Evolutionary conservation across 345 rosid genomes (phyloP), one percentile per base, ranked within the genome.

Genomic region (Pistacia integerrima): DNA sequence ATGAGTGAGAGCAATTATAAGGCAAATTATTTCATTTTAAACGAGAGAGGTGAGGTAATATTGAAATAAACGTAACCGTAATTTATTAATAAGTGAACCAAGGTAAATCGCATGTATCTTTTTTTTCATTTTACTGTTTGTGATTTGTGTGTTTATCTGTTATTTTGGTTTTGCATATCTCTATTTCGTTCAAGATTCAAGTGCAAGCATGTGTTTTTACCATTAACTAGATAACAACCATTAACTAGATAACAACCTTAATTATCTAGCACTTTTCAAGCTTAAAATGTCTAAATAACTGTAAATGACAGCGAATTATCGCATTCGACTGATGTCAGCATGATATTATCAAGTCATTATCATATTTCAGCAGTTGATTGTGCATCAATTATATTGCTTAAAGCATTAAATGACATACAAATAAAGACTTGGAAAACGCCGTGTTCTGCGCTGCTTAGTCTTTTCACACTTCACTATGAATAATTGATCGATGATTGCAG

Each of bases 321-420:
- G 30, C 74, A 36, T 35, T 36, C 49, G 36, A 12, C 36, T 70
- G 51, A 38, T 70, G 12, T 35, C 30, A 35, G 38, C 33, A 36
- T 11, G n/a, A 49, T 2, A 17, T 30, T 30, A 18, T 14, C 60
- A 30, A 12, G 22, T 69, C 60, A 33, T 41, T 11, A 67, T 46
- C 55, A 22, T 17, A 46, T 67, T 67, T 44, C 70, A 51, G n/a
- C 44, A 51, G 6, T n/a, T 3, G 64, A 57, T 58, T 58, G 17
- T 58, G 36, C 36, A 38, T 70, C 13, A 44, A 44, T 28, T 4
- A 59, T 41, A 41, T 41, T 59, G 66, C 65, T 22, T 41, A 71
- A 58, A 72, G 65, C 75, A 72, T 58, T 44, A 7, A 18, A 59
- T 13, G 65, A 41, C 14, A 25, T 59, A 41, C 75, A 17, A 20